These are phyloP conservation scores for Sphagnum tenellum DNA, from an alignment of 225 moss, liverwort and hornwort species.

Conservation along the genomic window DNA sequence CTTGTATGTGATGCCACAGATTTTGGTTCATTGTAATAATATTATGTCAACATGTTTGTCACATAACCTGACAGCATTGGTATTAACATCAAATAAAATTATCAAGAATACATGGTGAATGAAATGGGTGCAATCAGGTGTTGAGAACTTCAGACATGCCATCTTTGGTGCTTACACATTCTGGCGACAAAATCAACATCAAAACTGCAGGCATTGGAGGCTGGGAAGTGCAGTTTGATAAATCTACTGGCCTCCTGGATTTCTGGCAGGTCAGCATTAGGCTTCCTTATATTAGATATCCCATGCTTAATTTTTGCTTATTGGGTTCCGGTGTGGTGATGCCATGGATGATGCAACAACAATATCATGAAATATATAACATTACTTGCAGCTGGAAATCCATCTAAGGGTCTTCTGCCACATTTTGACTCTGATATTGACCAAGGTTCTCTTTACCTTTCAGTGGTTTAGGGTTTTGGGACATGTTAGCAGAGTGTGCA, in stretches of 20 bases:
- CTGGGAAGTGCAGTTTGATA: constrained; percentile 77
- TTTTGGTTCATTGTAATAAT: too few species aligned
- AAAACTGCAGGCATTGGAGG: constrained; percentile 25
- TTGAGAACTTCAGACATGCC: constrained; percentile 32
- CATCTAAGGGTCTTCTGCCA: too few species aligned
- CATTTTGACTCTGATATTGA: too few species aligned
- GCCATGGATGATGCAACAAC: too few species aligned
- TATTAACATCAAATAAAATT: background rate
- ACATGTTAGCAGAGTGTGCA: too few species aligned
- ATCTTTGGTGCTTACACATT: constrained; percentile 35
- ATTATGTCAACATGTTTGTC: too few species aligned
- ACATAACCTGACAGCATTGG: background rate
- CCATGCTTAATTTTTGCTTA: background rate
- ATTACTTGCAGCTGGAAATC: too few species aligned
- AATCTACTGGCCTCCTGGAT: constrained; percentile 46
- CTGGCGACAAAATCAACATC: constrained; percentile 29
- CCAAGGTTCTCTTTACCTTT: too few species aligned
- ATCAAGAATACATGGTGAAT: background rate
- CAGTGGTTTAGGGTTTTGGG: too few species aligned
- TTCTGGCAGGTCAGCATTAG: constrained; percentile 58
- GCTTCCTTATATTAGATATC: background rate
- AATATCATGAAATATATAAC: too few species aligned
- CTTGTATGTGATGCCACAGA: too few species aligned
- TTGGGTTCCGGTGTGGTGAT: too few species aligned
- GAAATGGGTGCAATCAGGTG: background rate